Evolutionary conservation across 257 asterid genomes (phyloP), one percentile per base, ranked within the genome.

Genomic region (Solanum virginianum): DNA sequence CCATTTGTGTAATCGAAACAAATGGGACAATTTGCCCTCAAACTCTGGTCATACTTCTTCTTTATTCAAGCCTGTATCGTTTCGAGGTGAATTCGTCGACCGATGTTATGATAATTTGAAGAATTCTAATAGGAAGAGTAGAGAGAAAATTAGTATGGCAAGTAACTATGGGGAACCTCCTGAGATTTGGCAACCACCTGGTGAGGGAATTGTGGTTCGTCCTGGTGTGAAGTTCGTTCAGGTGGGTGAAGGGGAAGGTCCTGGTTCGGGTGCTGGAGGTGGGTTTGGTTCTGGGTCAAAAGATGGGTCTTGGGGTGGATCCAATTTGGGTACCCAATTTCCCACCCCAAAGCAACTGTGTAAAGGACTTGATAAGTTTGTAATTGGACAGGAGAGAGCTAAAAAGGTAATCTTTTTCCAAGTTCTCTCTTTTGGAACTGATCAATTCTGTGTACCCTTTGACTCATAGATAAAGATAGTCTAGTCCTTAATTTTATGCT

Each of bases 261-360:
- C 92, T 5, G 88, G 81, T 85, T 83, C 92, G 6, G 92, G 91
- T 75, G 89, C 94, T 0, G 95, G 95, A 43, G 93, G 92, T 26
- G 97, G 95, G 69, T 87, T 86, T 20, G 94, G 89, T 66, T 62
- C 89, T 6, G 92, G 93, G 32, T 87, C 91, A 60, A 91, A 91
- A 79, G 97, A 92, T 79, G 95, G 91, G 18, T 82, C 91, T 88
- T 95, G 98, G 98, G 99, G 99, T 29, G 99, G 98, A 13, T 96
- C 99, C 85, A 95, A 90, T 88, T 87, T 96, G 56, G 98, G 99
- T 8, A 26, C 83, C 14, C 86, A 89, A 56, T 96, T 95, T 83
- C 99, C 99, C 4, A 96, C 99, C 7, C 99, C 99, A 4, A 96
- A 96, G 86, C 98, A 95, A 88, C 92, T 96, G n/a, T 95, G 97